A percentile compares a stretch with the other conserved stretches of the same genome.
phyloP scores from a whole-genome alignment of 768 basidiomycete genomes.

The Kwoniella bestiolae region DNA sequence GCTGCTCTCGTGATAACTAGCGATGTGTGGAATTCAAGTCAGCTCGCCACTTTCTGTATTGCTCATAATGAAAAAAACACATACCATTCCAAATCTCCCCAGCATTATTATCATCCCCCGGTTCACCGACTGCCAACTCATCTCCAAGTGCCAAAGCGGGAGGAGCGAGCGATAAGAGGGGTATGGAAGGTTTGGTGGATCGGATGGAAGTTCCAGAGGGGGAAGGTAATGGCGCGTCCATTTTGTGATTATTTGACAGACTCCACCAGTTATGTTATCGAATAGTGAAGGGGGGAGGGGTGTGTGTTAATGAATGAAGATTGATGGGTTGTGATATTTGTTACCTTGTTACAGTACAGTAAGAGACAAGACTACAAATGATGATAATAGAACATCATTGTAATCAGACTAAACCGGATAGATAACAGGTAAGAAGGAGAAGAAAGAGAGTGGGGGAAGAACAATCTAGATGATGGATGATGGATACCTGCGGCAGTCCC shows the following conservation, averaged over 20 bases:
- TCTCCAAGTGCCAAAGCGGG: constrained; percentile 46
- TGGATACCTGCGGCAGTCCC: not conserved
- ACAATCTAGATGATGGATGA: not conserved
- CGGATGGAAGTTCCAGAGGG: constrained; percentile 23
- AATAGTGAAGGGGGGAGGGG: not conserved
- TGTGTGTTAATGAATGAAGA: no score
- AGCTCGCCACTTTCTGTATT: no score
- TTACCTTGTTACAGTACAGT: no score
- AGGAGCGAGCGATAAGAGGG: constrained; percentile 44
- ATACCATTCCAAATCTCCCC: constrained; percentile 50
- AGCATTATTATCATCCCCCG: constrained; percentile 43
- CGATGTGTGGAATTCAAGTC: no score
- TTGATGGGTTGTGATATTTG: no score
- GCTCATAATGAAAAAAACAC: not conserved
- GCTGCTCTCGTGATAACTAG: constrained; percentile 44
- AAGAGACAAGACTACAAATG: constrained; percentile 1
- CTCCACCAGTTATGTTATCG: not conserved
- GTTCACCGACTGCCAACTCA: constrained; percentile 37
- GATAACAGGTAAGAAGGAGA: not conserved
- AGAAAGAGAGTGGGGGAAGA: not conserved
- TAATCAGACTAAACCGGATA: not conserved
- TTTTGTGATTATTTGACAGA: constrained; percentile 4
- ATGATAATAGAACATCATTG: constrained; percentile 1
- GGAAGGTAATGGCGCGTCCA: constrained; percentile 21
- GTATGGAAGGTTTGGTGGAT: constrained; percentile 23